Conservation (phyloP, 164 flowering plant species). For the Vitis labrusca region DNA sequence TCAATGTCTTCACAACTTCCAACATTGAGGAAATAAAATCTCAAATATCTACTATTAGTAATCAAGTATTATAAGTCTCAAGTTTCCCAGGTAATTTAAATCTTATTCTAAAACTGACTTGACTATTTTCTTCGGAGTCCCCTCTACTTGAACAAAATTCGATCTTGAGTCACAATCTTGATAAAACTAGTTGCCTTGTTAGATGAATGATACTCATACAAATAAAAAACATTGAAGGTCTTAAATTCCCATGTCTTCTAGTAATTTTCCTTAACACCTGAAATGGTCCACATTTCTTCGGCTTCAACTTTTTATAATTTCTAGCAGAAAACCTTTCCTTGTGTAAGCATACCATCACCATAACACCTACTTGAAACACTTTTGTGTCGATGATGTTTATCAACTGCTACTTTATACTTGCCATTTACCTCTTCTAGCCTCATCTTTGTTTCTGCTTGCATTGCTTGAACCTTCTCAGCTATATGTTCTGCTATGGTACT, state of each 20-base stretch:
- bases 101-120: no score
- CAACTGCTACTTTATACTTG: conserved; percentile 1
- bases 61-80: no score
- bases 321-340: background rate
- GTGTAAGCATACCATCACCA: conserved; percentile 5
- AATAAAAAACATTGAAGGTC: background rate
- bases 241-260: background rate
- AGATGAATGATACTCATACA: background rate
- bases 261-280: background rate
- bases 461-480: background rate
- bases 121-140: no score
- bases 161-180: no score
- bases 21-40: no score
- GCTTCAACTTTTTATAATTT: background rate
- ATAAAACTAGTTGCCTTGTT: no score
- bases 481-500: background rate
- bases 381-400: background rate
- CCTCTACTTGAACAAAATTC: no score
- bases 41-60: no score
- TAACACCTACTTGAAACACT: conserved; percentile 6
- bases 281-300: background rate
- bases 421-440: background rate
- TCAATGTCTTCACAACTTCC: no score
- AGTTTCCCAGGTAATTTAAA: no score
- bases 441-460: background rate